Evolutionary conservation across 2,329 filamentous ascomycete genomes (phyloP).

Genomic region (Neofusicoccum umdonicola): DNA sequence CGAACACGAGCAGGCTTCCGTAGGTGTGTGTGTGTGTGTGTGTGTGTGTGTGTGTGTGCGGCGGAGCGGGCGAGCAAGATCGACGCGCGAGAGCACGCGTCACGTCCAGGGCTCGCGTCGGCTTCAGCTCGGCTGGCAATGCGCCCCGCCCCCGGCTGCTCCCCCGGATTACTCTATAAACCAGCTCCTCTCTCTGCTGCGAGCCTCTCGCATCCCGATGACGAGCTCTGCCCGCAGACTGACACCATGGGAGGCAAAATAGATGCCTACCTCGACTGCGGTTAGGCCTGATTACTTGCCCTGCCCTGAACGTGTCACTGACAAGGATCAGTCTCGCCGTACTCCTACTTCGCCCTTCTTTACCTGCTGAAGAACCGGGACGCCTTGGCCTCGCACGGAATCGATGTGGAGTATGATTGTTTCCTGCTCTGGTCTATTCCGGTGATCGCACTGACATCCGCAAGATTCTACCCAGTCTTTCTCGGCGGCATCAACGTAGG

Average conservation of each 20-base stretch:
- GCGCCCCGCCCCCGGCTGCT: neutral
- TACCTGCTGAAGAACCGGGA: conserved; percentile 59
- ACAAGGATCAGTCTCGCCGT: conserved; percentile 58
- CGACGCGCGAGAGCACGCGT: neutral
- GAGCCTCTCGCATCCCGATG: too few relatives aligned
- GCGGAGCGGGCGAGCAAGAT: neutral
- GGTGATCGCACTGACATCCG: neutral
- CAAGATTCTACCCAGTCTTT: conserved; percentile 69
- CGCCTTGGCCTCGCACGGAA: conserved; percentile 55
- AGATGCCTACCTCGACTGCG: conserved; percentile 65
- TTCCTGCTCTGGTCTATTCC: too few relatives aligned
- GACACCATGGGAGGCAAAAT: conserved; percentile 60
- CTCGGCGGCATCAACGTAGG: conserved; percentile 51
- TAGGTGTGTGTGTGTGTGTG: neutral
- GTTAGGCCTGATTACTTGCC: conserved; percentile 42
- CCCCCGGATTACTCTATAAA: neutral
- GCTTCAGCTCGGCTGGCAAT: neutral
- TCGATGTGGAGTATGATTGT: conserved; percentile 63
- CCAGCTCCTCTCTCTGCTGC: neutral
- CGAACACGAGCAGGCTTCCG: too few relatives aligned
- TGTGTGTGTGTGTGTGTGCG: neutral
- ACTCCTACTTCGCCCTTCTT: conserved; percentile 53
- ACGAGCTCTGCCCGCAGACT: neutral
- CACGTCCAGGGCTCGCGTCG: neutral
- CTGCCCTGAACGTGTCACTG: neutral